Percentiles rank a stretch among this genome's conserved stretches.
Conservation (phyloP, 2,329 filamentous ascomycete species). For the Curvularia eragrostidis region DNA sequence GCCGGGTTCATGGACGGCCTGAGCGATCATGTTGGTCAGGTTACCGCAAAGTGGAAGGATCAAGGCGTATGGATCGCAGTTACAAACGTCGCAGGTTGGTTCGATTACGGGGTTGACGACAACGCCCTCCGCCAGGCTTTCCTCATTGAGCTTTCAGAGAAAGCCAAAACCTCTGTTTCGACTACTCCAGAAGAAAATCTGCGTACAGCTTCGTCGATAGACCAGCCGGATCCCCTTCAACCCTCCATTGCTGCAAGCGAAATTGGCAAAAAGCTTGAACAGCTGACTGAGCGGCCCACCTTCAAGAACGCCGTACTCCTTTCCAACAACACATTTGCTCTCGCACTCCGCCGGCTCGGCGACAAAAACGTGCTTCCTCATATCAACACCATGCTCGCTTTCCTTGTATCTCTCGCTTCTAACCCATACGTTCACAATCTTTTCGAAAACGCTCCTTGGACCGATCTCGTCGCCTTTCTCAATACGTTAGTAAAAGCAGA, state of each 20-base stretch:
- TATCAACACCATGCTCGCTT: conserved; percentile 67
- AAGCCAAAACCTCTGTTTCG: conserved; percentile 16
- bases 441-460: conserved; percentile 60
- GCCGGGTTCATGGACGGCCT: conserved; percentile 62
- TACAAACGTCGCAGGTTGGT: conserved; percentile 60
- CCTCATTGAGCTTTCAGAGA: conserved; percentile 13
- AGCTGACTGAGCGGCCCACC: not conserved
- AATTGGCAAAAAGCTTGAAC: conserved; percentile 4
- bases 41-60: conserved; percentile 62
- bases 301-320: conserved; percentile 51
- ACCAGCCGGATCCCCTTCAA: conserved; percentile 13
- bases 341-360: conserved; percentile 60
- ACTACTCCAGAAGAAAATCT: conserved; percentile 23
- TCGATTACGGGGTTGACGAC: conserved; percentile 61
- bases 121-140: conserved; percentile 47
- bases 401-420: conserved; percentile 58
- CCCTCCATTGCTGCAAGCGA: conserved; percentile 7
- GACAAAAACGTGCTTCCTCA: conserved; percentile 68
- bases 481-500: conserved; percentile 58
- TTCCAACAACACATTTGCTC: conserved; percentile 53
- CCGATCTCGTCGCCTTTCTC: conserved; percentile 58
- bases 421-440: conserved; percentile 42
- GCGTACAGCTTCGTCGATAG: conserved; percentile 19
- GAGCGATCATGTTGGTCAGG: conserved; percentile 63
- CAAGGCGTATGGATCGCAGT: conserved; percentile 66